A percentile compares a stretch with the other conserved stretches of the same genome.
phyloP scores from a whole-genome alignment of 2,329 filamentous ascomycete species.

The Cryphonectria naterciae region DNA sequence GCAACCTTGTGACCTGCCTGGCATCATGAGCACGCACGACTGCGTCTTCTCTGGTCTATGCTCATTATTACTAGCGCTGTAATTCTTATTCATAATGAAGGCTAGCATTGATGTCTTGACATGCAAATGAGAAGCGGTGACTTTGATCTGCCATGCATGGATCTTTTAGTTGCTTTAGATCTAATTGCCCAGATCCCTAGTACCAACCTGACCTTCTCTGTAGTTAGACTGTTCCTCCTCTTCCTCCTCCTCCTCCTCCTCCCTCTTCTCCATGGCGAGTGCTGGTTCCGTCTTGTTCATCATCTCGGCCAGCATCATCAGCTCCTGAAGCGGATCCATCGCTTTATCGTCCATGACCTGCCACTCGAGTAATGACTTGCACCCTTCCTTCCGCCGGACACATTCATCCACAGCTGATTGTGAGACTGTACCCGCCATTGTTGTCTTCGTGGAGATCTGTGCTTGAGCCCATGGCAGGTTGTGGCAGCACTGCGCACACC shows the following conservation, averaged over 20 bases:
- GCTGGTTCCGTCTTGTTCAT: neutral
- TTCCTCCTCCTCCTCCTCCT: neutral
- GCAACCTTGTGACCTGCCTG: conserved; percentile 30
- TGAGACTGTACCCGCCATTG: neutral
- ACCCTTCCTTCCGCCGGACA: neutral
- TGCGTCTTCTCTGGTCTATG: neutral
- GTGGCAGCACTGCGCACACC: neutral
- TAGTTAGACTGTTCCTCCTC: neutral
- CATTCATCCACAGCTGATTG: neutral
- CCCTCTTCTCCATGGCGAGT: neutral
- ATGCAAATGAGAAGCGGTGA: neutral
- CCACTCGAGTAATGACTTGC: neutral
- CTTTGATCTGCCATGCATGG: neutral
- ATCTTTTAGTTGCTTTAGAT: neutral
- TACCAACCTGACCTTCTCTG: too few relatives aligned
- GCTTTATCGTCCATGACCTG: neutral
- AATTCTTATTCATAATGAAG: neutral
- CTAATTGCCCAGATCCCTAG: too few relatives aligned
- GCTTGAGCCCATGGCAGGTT: neutral
- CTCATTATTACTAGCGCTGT: neutral
- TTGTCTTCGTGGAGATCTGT: neutral
- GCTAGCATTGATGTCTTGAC: neutral
- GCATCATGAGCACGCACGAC: conserved; percentile 1
- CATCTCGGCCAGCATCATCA: neutral
- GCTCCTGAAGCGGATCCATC: neutral